Evolutionary conservation across 164 flowering plant species (phyloP).

Genomic region (Vitis cinerea): DNA sequence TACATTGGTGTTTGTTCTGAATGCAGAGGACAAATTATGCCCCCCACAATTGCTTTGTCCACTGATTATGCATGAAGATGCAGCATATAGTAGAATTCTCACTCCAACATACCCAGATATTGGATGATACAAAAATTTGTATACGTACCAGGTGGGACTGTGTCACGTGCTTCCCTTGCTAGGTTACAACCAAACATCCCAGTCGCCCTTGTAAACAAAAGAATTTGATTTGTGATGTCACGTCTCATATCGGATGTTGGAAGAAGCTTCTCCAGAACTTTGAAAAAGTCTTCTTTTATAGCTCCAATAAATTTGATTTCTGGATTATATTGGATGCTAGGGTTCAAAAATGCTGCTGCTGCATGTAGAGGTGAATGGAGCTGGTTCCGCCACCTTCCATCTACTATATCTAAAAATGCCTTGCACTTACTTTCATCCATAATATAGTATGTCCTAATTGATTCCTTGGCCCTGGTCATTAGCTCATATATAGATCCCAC

Average conservation of each 20-base stretch:
- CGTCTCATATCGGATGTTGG: constrained; percentile 77
- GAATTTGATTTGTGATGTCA: constrained; percentile 76
- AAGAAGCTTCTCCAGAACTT: constrained; percentile 75
- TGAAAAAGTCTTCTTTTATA: constrained; percentile 72
- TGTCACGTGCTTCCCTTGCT: constrained; percentile 80
- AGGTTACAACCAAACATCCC: constrained; percentile 85
- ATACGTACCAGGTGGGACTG: constrained; percentile 72
- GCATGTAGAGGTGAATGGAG: constrained; percentile 91
- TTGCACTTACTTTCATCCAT: constrained; percentile 95
- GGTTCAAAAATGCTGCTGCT: constrained; percentile 94
- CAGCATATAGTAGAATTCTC: neutral
- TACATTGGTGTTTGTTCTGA: neutral
- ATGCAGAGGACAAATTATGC: neutral
- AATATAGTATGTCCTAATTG: constrained; percentile 85
- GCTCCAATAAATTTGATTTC: constrained; percentile 62
- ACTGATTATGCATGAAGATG: neutral
- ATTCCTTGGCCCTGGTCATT: constrained; percentile 89
- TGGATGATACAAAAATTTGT: neutral
- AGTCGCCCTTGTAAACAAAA: constrained; percentile 57
- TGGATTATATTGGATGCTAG: constrained; percentile 86
- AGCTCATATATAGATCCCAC: constrained; percentile 79
- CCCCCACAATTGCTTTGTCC: neutral
- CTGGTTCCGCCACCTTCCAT: constrained; percentile 75
- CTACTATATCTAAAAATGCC: constrained; percentile 77
- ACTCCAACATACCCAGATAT: neutral